Evolutionary conservation across 2,329 filamentous ascomycete species (phyloP).

Genomic region (Berkeleyomyces basicola): DNA sequence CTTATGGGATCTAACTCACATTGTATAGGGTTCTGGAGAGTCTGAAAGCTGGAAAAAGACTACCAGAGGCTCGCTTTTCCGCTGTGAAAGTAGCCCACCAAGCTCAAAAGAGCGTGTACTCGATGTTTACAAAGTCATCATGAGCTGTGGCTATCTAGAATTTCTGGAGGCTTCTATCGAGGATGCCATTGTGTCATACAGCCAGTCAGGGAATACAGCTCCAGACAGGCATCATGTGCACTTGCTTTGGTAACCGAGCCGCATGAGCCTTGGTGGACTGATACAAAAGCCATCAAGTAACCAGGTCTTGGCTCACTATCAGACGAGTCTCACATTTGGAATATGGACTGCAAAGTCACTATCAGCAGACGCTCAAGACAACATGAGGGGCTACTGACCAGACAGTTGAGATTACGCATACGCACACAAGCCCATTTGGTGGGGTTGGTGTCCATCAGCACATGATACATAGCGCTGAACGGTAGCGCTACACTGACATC

Average conservation of each 20-base stretch:
- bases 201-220: not conserved
- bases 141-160: not conserved
- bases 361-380: not conserved
- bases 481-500: not conserved
- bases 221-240: not conserved
- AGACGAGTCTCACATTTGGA: not conserved
- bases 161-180: not conserved
- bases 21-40: constrained; percentile 59
- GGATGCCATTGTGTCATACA: not conserved
- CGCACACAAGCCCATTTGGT: not conserved
- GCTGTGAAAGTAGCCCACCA: constrained; percentile 43
- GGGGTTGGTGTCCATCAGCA: not conserved
- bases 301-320: not conserved
- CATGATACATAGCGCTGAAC: too few relatives aligned
- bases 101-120: constrained; percentile 48
- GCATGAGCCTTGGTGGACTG: not conserved
- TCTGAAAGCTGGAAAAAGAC: constrained; percentile 54
- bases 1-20: not conserved
- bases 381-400: not conserved
- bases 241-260: not conserved
- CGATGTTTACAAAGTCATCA: constrained; percentile 22
- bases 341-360: not conserved
- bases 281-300: not conserved
- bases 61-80: constrained; percentile 58
- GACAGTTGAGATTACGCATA: not conserved